Base-by-base conservation (phyloP, 768 basidiomycete species). In the Suillus americanus region DNA sequence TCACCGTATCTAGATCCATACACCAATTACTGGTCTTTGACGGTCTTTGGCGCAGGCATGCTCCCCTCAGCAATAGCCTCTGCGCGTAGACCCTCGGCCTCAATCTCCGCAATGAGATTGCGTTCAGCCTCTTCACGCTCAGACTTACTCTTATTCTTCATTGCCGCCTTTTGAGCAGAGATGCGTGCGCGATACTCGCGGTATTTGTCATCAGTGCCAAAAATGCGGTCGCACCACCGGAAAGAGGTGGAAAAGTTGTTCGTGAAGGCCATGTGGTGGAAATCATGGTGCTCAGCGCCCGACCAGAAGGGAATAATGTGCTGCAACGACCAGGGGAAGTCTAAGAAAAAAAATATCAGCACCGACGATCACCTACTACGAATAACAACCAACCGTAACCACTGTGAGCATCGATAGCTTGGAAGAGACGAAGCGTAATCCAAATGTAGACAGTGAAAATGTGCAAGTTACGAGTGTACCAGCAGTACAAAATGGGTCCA, bases 281-380 rank as follows among this genome's bases (percentile, higher is more conserved):
- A 98, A 74, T 98, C 96, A 75, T 97, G 96, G 79, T 97, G 94
- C 71, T 98, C 97, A 0, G 95, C 95, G 45, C 97, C 96, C 8
- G 92, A 91, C 96, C 96, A 99, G 85, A 99, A 92, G 2, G 95
- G 95, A 38, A 99, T 65, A 68, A 94, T 88, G 80, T 96, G 87
- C 69, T 94, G 90, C 62, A 99, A 82, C 6, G 94, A 96, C 96
- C 95, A 99, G 1, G 97, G 97, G 86, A 99, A 99, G 76, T 99
- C 94, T 91, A 61, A 5, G 28, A 7, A 16, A 12, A 25, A 46
- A 7, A 5, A 37, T 14, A 16, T 16, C 0, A 55, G 40, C 62
- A 10, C 60, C 5, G 7, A 20, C 33, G 23, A 66, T 20, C 1
- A 45, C 1, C 16, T 13, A 37, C 20, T 48, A 16, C 13, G 56